Conservation (phyloP, 108 stramenopile species). For the Skeletonema costatum region DNA sequence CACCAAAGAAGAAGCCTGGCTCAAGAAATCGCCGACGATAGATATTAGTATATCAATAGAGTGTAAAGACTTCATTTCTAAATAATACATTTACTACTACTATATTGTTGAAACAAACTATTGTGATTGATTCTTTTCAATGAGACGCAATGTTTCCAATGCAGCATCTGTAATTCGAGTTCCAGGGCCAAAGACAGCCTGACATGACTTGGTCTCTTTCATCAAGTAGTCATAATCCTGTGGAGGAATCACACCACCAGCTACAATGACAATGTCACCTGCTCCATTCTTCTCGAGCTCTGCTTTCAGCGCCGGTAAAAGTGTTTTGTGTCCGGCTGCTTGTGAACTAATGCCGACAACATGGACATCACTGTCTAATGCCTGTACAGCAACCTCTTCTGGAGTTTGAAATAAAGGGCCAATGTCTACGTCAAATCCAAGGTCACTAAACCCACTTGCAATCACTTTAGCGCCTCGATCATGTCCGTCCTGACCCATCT, state of each 20-base stretch:
- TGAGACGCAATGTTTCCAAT: slow-evolving; percentile 70
- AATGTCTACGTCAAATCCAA: slow-evolving; percentile 98
- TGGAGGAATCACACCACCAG: slow-evolving; percentile 96
- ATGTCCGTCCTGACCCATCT: slow-evolving; percentile 99
- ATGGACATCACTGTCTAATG: slow-evolving; percentile 97
- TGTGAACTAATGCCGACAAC: slow-evolving; percentile 95
- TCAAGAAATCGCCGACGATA: slow-evolving; percentile 33
- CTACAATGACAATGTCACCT: slow-evolving; percentile 88
- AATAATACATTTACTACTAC: slow-evolving; percentile 3
- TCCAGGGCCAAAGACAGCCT: slow-evolving; percentile 96
- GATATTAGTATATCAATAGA: not conserved
- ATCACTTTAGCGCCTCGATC: slow-evolving; percentile 99
- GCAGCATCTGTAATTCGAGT: slow-evolving; percentile 94
- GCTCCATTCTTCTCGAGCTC: slow-evolving; percentile 87
- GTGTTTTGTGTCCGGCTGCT: slow-evolving; percentile 97
- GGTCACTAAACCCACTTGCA: slow-evolving; percentile 94
- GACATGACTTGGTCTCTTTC: slow-evolving; percentile 81
- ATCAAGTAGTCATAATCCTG: slow-evolving; percentile 92
- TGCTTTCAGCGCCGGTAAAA: slow-evolving; percentile 90
- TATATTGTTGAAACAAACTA: not conserved
- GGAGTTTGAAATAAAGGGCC: slow-evolving; percentile 98
- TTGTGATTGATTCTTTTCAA: slow-evolving; percentile 39
- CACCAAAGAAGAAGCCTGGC: slow-evolving; percentile 40
- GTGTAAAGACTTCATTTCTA: slow-evolving; percentile 1
- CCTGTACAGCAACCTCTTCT: slow-evolving; percentile 93